Evolutionary conservation across 768 basidiomycete species (phyloP).

Genomic region (Leccinum rimulosum): DNA sequence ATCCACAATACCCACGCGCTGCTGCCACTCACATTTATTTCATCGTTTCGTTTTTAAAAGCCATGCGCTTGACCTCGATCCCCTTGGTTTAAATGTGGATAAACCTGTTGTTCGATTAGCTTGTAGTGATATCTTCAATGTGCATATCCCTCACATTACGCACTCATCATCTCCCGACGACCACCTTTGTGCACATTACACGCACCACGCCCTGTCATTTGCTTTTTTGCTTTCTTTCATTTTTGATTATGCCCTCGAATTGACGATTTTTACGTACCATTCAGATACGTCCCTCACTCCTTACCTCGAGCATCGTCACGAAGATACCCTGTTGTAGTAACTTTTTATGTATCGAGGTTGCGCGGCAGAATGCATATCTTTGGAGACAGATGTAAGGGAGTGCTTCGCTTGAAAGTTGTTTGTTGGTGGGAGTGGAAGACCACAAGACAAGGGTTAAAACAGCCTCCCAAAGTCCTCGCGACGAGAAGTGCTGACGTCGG

Average conservation of each 20-base stretch:
- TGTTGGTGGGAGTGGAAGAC: not conserved
- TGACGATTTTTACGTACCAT: conserved; percentile 35
- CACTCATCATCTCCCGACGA: conserved; percentile 6
- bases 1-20: conserved; percentile 31
- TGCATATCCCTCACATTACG: conserved; percentile 30
- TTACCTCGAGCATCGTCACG: conserved; percentile 27
- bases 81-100: conserved; percentile 36
- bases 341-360: conserved; percentile 32
- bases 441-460: not conserved
- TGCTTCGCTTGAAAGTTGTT: too few relatives aligned
- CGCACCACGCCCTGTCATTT: conserved; percentile 17
- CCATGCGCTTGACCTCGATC: conserved; percentile 8
- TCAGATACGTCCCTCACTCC: conserved; percentile 7
- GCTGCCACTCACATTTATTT: conserved; percentile 25
- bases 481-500: conserved; percentile 12
- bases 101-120: conserved; percentile 36
- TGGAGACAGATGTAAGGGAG: conserved; percentile 20
- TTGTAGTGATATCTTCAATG: conserved; percentile 33
- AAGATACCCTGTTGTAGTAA: conserved; percentile 37
- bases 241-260: conserved; percentile 25
- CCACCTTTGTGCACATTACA: conserved; percentile 6
- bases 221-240: conserved; percentile 1
- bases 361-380: conserved; percentile 37
- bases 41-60: conserved; percentile 12
- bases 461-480: conserved; percentile 6